These are phyloP conservation scores for Epichloe bromicola DNA, from an alignment of 2,329 filamentous ascomycete genomes.

Conservation along the genomic window DNA sequence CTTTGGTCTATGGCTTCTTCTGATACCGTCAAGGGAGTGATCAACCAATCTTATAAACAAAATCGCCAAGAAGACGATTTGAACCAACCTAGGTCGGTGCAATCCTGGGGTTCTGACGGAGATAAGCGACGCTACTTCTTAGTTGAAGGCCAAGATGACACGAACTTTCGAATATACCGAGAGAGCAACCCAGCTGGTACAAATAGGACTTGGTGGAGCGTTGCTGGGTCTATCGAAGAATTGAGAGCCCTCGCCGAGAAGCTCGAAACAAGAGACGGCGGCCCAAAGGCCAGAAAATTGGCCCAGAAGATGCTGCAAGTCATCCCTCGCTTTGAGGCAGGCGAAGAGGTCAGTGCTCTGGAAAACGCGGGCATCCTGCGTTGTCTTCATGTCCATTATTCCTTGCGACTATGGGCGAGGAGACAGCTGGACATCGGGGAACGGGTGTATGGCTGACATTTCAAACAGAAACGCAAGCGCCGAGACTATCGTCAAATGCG, in stretches of 20 bases:
- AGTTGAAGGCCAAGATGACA: conserved; percentile 88
- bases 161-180: conserved; percentile 82
- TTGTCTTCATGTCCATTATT: too few species aligned
- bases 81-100: conserved; percentile 80
- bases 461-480: conserved; percentile 69
- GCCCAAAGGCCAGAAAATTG: conserved; percentile 66
- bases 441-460: conserved; percentile 7
- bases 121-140: conserved; percentile 89
- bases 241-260: conserved; percentile 62
- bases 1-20: conserved; percentile 86
- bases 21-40: conserved; percentile 64
- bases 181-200: conserved; percentile 76
- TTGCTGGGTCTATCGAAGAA: conserved; percentile 84
- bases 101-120: conserved; percentile 80
- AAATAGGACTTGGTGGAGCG: conserved; percentile 77
- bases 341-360: conserved; percentile 58
- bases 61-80: conserved; percentile 63
- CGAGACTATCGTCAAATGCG: conserved; percentile 81
- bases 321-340: conserved; percentile 81
- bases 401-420: neutral
- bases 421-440: neutral
- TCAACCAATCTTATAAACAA: conserved; percentile 83
- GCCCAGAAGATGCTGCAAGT: conserved; percentile 66
- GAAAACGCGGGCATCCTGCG: neutral
- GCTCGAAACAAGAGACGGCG: conserved; percentile 63